These are phyloP conservation scores for Secale cereale DNA, from an alignment of 176 grass and related monocot genomes.

Conservation along the genomic window DNA sequence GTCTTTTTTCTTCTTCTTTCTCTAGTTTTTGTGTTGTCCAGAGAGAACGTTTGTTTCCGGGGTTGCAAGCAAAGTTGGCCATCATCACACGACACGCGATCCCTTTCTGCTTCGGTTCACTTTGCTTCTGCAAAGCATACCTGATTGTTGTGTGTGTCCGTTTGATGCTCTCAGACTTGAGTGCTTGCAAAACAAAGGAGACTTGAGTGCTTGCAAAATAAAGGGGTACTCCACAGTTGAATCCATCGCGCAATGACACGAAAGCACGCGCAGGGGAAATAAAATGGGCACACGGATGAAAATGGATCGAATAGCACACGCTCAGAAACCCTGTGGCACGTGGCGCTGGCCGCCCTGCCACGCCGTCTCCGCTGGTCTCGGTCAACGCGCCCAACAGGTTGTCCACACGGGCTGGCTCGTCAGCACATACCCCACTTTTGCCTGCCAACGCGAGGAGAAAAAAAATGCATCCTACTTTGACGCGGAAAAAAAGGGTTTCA, in stretches of 20 bases:
- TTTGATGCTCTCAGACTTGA: too few species aligned
- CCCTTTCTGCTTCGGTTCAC: neutral
- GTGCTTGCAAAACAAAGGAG: neutral
- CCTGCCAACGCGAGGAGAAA: too few species aligned
- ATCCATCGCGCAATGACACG: too few species aligned
- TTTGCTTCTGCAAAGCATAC: neutral
- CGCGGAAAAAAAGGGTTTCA: too few species aligned
- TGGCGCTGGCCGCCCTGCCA: neutral
- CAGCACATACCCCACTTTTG: neutral
- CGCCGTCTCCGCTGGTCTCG: neutral
- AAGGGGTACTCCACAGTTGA: neutral
- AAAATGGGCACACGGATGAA: too few species aligned
- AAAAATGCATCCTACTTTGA: too few species aligned
- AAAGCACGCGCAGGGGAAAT: too few species aligned
- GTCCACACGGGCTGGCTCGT: slow-evolving; percentile 3
- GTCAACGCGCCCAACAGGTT: slow-evolving; percentile 29
- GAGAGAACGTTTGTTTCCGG: neutral
- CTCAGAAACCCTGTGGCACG: neutral
- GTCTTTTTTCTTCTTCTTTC: neutral
- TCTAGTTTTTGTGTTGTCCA: neutral
- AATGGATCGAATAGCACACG: neutral
- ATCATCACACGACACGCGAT: too few species aligned
- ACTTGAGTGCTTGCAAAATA: neutral
- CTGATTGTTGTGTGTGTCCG: neutral
- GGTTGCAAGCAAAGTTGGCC: neutral